Percentiles rank a stretch among this genome's conserved stretches.
Conservation (phyloP, 768 basidiomycete species). For the Galerina marginata region DNA sequence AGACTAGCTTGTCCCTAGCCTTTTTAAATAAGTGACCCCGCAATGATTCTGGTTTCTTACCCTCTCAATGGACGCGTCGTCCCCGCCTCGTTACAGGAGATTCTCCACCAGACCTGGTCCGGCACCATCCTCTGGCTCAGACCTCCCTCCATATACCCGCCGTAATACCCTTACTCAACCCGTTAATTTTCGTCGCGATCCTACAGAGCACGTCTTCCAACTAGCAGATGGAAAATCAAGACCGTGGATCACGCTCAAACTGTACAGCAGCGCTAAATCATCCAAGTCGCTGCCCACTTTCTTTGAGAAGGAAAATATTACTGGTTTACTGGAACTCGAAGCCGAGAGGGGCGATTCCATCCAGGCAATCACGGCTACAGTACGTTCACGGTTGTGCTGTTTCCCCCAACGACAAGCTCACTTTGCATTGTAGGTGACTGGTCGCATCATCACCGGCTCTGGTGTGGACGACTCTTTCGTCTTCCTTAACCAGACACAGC, state of each 20-base stretch:
- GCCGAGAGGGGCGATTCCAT: constrained; percentile 60
- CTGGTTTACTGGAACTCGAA: constrained; percentile 48
- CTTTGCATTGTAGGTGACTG: constrained; percentile 44
- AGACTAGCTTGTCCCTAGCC: constrained; percentile 12
- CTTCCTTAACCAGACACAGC: constrained; percentile 49
- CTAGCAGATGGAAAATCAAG: constrained; percentile 45
- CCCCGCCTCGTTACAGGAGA: constrained; percentile 57
- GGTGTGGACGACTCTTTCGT: constrained; percentile 45
- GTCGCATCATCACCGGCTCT: constrained; percentile 56
- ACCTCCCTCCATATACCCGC: constrained; percentile 55
- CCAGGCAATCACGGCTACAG: constrained; percentile 49
- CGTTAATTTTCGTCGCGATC: constrained; percentile 43
- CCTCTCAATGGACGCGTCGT: constrained; percentile 48
- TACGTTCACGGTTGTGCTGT: constrained; percentile 27
- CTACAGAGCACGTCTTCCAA: constrained; percentile 54
- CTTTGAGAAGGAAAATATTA: constrained; percentile 60
- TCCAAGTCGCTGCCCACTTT: constrained; percentile 55
- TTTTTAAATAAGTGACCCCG: constrained; percentile 10
- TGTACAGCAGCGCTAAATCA: constrained; percentile 58
- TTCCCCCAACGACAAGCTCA: neutral
- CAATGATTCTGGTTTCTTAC: constrained; percentile 18
- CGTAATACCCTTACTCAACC: constrained; percentile 49
- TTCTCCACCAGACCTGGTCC: constrained; percentile 55
- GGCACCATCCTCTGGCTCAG: constrained; percentile 50
- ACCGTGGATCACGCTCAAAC: constrained; percentile 51